A percentile compares a stretch with the other conserved stretches of the same genome.
phyloP scores from a whole-genome alignment of 2,329 filamentous ascomycete species.

The Colletotrichum scovillei region DNA sequence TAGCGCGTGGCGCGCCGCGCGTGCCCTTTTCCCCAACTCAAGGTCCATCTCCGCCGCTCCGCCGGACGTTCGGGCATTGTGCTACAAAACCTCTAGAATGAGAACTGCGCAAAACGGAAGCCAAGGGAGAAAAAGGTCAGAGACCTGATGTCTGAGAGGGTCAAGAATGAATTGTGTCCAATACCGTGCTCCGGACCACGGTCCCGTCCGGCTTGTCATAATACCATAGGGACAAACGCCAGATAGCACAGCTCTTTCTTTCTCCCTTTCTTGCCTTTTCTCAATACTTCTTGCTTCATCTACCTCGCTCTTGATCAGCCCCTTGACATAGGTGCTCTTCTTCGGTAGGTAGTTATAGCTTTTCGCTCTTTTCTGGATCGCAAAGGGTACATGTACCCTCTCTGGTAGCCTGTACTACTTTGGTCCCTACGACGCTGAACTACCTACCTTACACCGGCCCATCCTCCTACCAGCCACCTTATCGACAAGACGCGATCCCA shows the following conservation, averaged over 20 bases:
- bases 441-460: neutral
- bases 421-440: neutral
- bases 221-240: neutral
- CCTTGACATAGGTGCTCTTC: neutral
- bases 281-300: neutral
- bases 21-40: constrained; percentile 11
- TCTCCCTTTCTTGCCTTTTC: neutral
- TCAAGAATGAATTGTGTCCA: neutral
- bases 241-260: neutral
- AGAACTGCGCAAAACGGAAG: neutral
- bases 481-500: neutral
- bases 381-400: neutral
- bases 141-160: neutral
- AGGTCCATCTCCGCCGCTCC: constrained; percentile 7
- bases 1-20: too few relatives aligned
- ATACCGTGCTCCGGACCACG: neutral
- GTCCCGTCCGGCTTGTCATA: neutral
- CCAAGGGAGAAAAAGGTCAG: neutral
- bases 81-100: neutral
- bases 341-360: neutral
- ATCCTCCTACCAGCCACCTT: neutral
- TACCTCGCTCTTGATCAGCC: neutral
- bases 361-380: neutral
- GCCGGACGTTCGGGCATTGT: neutral
- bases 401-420: neutral